A percentile compares a stretch with the other conserved stretches of the same genome.
Conservation (phyloP, 148 eudicot genomes). For the Chenopodium berlandieri region DNA sequence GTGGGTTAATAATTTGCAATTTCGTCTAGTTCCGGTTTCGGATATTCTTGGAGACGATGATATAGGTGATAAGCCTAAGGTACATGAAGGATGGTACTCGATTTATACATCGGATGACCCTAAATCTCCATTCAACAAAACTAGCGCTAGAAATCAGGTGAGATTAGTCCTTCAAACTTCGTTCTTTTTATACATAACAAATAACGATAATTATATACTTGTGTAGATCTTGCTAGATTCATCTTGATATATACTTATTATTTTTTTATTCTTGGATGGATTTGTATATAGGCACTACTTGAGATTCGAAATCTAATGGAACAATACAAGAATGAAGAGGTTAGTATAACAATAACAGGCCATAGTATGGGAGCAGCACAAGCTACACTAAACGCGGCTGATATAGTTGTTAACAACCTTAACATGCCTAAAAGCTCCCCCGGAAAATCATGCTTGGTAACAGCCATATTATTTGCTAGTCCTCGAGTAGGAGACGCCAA, state of each 20-base stretch:
- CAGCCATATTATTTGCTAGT: conserved; percentile 56
- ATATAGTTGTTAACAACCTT: conserved; percentile 49
- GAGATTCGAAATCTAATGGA: conserved; percentile 53
- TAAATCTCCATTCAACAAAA: conserved; percentile 50
- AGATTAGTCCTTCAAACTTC: neutral
- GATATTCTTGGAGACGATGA: conserved; percentile 39
- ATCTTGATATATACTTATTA: too few relatives aligned
- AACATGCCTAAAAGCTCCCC: conserved; percentile 33
- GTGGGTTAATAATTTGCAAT: conserved; percentile 70
- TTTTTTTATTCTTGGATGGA: neutral
- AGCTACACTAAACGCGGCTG: conserved; percentile 60
- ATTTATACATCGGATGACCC: conserved; percentile 71
- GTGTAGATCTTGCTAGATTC: too few relatives aligned
- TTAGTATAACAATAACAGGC: conserved; percentile 58
- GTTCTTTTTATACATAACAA: too few relatives aligned
- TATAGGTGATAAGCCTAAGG: conserved; percentile 31
- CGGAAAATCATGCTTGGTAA: conserved; percentile 42
- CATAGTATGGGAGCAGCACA: conserved; percentile 68
- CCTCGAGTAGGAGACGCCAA: conserved; percentile 63
- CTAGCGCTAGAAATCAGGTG: conserved; percentile 72
- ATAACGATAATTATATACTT: too few relatives aligned
- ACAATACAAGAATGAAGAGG: conserved; percentile 53
- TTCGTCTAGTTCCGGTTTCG: conserved; percentile 42
- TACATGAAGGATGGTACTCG: conserved; percentile 70
- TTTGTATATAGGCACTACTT: conserved; percentile 39